Conservation (phyloP, 306 rosid genomes). For the Lupinus albus region DNA sequence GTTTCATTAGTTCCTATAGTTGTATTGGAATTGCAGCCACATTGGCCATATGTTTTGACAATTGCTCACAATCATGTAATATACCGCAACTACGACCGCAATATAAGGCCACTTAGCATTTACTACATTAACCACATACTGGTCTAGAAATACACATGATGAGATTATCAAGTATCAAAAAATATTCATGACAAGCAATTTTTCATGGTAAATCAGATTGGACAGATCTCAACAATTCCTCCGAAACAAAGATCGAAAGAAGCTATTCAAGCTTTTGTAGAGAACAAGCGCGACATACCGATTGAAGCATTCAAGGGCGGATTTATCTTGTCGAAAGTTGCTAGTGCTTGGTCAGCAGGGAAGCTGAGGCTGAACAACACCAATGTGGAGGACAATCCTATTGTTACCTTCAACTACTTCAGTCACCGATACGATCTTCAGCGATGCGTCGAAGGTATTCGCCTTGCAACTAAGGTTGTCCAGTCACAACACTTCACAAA, state of each 20-base stretch:
- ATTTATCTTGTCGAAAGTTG: constrained; percentile 80
- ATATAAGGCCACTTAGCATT: background rate
- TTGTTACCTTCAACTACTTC: constrained; percentile 90
- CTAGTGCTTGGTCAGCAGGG: constrained; percentile 70
- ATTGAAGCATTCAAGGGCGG: constrained; percentile 85
- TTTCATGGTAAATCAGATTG: constrained; percentile 62
- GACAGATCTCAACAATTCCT: constrained; percentile 88
- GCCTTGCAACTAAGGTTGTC: constrained; percentile 58
- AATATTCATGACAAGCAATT: constrained; percentile 2
- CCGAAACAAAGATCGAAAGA: constrained; percentile 84
- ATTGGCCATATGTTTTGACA: no score
- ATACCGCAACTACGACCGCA: background rate
- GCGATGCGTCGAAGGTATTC: constrained; percentile 80
- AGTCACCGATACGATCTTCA: constrained; percentile 71
- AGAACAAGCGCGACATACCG: constrained; percentile 63
- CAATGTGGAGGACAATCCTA: constrained; percentile 77
- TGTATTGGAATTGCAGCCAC: no score
- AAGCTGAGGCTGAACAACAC: constrained; percentile 64
- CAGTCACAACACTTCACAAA: constrained; percentile 68
- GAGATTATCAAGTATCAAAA: constrained; percentile 14
- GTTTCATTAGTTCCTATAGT: background rate
- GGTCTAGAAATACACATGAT: constrained; percentile 1
- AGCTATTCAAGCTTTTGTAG: constrained; percentile 59
- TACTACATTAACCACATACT: background rate
- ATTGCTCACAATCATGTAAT: no score